These are phyloP conservation scores for Simplicillium aogashimaense DNA, from an alignment of 2,329 filamentous ascomycete genomes.

Conservation along the genomic window DNA sequence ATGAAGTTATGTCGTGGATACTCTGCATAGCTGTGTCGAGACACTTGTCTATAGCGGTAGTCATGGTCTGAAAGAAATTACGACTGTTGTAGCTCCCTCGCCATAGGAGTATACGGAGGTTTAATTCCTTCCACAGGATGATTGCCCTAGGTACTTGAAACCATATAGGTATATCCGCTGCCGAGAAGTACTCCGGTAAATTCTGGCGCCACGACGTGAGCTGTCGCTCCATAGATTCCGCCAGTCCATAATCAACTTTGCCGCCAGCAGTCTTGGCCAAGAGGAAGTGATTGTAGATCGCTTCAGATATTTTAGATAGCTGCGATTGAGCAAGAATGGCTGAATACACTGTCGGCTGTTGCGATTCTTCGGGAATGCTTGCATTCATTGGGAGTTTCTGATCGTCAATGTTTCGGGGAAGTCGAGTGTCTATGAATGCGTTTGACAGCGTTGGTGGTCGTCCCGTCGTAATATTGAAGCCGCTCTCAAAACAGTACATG, in stretches of 20 bases:
- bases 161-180: too few relatives aligned
- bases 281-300: constrained; percentile 30
- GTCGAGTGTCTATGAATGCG: too few relatives aligned
- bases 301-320: constrained; percentile 28
- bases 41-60: constrained; percentile 19
- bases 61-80: constrained; percentile 9
- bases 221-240: constrained; percentile 25
- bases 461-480: constrained; percentile 7
- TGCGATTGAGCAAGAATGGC: constrained; percentile 28
- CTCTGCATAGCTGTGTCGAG: constrained; percentile 24
- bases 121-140: constrained; percentile 23
- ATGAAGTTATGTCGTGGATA: too few relatives aligned
- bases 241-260: constrained; percentile 25
- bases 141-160: too few relatives aligned
- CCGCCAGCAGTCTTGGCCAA: constrained; percentile 7
- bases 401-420: too few relatives aligned
- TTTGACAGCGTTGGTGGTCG: too few relatives aligned
- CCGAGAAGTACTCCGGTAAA: constrained; percentile 23
- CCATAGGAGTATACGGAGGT: constrained; percentile 32
- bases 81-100: constrained; percentile 24
- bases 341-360: constrained; percentile 27
- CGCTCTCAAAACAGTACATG: constrained; percentile 29
- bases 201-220: constrained; percentile 21
- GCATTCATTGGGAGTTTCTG: constrained; percentile 10
- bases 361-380: constrained; percentile 15